Evolutionary conservation across 2,329 filamentous ascomycete species (phyloP).

Genomic region (Sporothrix variecibatus): DNA sequence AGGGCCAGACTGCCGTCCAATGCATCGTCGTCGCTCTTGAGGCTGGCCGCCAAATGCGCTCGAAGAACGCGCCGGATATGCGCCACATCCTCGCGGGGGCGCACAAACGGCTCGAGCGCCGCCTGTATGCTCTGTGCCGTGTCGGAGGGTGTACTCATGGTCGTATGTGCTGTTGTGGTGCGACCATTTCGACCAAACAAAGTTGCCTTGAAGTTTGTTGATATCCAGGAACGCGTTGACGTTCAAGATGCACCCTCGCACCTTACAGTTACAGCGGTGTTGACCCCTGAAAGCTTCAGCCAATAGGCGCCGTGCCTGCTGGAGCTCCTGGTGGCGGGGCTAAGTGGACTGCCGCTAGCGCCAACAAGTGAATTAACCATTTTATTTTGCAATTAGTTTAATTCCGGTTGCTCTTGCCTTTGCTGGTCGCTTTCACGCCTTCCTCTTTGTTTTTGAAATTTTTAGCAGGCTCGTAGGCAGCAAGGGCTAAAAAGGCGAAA

Average conservation of each 20-base stretch:
- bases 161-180: neutral
- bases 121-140: constrained; percentile 27
- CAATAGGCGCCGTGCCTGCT: constrained; percentile 21
- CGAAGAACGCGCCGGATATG: constrained; percentile 59
- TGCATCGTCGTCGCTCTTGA: constrained; percentile 40
- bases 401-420: neutral
- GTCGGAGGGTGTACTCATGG: constrained; percentile 26
- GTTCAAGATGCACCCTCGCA: neutral
- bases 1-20: constrained; percentile 47
- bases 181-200: neutral
- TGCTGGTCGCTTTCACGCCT: constrained; percentile 3
- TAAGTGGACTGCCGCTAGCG: constrained; percentile 27
- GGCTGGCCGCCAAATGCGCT: constrained; percentile 53
- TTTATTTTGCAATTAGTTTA: constrained; percentile 26
- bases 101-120: constrained; percentile 55
- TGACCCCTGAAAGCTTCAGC: constrained; percentile 16
- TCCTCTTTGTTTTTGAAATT: constrained; percentile 26
- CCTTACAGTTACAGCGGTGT: constrained; percentile 14
- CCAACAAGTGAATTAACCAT: constrained; percentile 1
- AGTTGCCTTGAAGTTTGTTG: neutral
- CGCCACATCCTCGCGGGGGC: constrained; percentile 58
- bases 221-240: neutral
- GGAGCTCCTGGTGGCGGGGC: constrained; percentile 22
- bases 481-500: neutral
- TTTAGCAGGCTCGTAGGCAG: constrained; percentile 23